Evolutionary conservation across 2,329 filamentous ascomycete genomes (phyloP), one percentile per base, ranked within the genome.

Genomic region (Cytospora mali): DNA sequence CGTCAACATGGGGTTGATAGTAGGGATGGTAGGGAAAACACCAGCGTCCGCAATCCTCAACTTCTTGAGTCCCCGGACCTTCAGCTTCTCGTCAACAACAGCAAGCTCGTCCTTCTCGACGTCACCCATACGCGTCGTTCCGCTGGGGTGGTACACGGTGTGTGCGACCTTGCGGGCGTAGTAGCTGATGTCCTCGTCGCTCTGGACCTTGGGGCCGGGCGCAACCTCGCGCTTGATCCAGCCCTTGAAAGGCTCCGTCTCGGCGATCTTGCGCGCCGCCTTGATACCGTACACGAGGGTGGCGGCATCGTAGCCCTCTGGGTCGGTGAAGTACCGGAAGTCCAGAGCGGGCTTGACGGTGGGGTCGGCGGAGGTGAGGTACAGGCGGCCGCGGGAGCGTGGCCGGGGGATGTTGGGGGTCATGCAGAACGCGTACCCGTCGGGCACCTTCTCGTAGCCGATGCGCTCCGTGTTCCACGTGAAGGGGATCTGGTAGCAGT

Each of bases 401-500:
- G 92, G 89, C 27, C 92, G 90, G 35, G 91, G 91, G 71, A 96
- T 95, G 79, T 96, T 95, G 71, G 92, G 92, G 18, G 92, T 95
- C 89, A 95, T 95, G 84, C 92, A 95, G 81, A 96, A 96, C 58
- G 91, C 92, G 71, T 93, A 89, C 65, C 88, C 90, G 68, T 93
- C 86, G 65, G 84, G 70, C 65, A 83, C 72, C 63, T 76, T 73
- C 49, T 80, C 81, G 72, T 88, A 96, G 68, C 92, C 92, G 13
- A 97, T 83, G 48, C 91, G 88, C 61, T 84, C 79, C 1, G 92
- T 97, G 83, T 96, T 96, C 69, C 93, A 86, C 66, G 88, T 91
- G 78, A 96, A 96, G 59, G 92, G 92, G 69, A 96, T 96, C 78
- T 96, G 93, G 81, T 96, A 96, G 84, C 92, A 96, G 80, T 96